These are phyloP conservation scores for Claviceps humidiphila DNA, from an alignment of 2,329 filamentous ascomycete species.

Conservation along the genomic window DNA sequence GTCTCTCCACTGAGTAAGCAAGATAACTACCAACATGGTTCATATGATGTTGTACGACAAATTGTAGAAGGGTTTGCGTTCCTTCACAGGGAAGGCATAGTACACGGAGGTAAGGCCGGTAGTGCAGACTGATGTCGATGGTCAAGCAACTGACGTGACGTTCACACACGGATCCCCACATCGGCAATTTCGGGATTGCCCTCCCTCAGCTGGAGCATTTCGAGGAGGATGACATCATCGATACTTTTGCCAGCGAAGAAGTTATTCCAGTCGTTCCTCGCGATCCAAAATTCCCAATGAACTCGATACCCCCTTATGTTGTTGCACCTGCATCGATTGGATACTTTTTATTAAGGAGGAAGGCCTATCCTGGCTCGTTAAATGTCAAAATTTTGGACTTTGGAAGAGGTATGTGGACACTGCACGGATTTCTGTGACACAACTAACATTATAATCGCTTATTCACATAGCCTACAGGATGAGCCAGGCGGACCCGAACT, in stretches of 20 bases:
- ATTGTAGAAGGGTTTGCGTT: slow-evolving; percentile 1
- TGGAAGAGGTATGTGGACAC: neutral
- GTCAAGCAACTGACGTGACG: neutral
- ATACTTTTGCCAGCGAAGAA: neutral
- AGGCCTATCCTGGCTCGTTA: neutral
- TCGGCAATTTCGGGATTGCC: neutral
- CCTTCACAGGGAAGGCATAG: no score
- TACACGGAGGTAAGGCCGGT: no score
- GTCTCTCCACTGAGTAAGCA: slow-evolving; percentile 2
- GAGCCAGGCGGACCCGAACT: neutral
- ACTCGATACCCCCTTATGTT: neutral
- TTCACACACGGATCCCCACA: neutral
- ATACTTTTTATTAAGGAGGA: neutral
- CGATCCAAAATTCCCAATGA: neutral
- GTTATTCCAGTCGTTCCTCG: slow-evolving; percentile 1
- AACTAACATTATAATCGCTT: neutral
- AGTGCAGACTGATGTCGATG: neutral
- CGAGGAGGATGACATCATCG: neutral
- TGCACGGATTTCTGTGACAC: neutral
- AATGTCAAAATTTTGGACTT: slow-evolving; percentile 1
- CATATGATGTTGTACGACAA: neutral
- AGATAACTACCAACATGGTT: neutral
- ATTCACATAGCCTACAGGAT: neutral
- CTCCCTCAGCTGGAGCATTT: no score
- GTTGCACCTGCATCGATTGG: neutral